Evolutionary conservation across 805 yeast species (phyloP).

Genomic region (Wickerhamomyces xylosicus): DNA sequence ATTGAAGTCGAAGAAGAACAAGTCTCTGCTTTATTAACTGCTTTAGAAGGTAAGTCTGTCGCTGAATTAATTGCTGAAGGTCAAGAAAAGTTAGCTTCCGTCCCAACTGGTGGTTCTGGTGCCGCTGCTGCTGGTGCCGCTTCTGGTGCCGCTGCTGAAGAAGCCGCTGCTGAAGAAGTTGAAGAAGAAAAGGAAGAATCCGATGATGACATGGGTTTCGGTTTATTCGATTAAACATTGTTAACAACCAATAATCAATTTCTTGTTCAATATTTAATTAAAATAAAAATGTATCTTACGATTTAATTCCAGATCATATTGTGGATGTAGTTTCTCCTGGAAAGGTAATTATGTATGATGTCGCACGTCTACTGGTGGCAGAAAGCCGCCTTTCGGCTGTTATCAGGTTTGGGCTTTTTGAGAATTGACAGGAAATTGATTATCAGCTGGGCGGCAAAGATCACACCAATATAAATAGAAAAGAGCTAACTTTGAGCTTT

Average conservation of each 20-base stretch:
- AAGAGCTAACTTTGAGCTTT: too few species aligned
- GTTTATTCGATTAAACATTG: slow-evolving; percentile 48
- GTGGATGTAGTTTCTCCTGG: too few species aligned
- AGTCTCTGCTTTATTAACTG: slow-evolving; percentile 58
- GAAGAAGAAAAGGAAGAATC: slow-evolving; percentile 34
- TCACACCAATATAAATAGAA: too few species aligned
- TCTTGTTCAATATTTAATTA: background rate
- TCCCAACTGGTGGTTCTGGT: slow-evolving; percentile 79
- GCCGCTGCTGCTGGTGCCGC: slow-evolving; percentile 47
- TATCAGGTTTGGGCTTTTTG: too few species aligned
- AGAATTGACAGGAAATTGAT: too few species aligned
- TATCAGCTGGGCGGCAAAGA: too few species aligned
- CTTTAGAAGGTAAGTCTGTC: slow-evolving; percentile 66
- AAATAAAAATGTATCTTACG: slow-evolving; percentile 1
- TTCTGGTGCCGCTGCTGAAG: slow-evolving; percentile 44
- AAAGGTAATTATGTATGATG: too few species aligned
- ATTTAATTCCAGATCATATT: background rate
- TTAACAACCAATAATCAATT: background rate
- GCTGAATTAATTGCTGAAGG: slow-evolving; percentile 73
- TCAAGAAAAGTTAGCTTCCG: slow-evolving; percentile 70
- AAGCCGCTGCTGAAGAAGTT: slow-evolving; percentile 46
- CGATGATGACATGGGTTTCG: slow-evolving; percentile 72
- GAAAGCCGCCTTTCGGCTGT: too few species aligned
- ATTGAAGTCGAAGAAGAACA: slow-evolving; percentile 74
- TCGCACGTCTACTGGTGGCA: too few species aligned